Base-by-base conservation (phyloP, 371 early-diverging fungal genomes). In the Lichtheimia ramosa region DNA sequence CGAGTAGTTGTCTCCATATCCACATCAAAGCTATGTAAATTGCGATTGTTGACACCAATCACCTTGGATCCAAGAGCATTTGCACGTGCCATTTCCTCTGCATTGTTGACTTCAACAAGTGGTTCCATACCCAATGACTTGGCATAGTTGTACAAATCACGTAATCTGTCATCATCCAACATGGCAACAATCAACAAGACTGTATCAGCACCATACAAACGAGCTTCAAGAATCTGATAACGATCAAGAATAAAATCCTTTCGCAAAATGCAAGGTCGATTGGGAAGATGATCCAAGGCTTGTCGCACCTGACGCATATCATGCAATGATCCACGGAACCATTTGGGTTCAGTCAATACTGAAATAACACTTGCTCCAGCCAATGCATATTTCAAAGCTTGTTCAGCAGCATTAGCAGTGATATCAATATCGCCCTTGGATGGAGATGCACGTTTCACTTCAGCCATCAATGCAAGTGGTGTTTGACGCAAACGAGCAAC, bases 371-470 rank as follows among this genome's bases (percentile, higher is more conserved):
- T 82, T 0, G 97, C 97, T 24, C 96, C 96, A 1, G 91, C 94
- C 12, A 79, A 73, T 0, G 96, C 95, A 62, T 98, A 98, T 39
- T 71, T 71, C 16, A 93, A 66, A 0, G 94, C 96, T 64, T 93
- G 93, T 49, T 87, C 83, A 8, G 92, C 92, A 0, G 96, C 94
- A 66, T 94, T 91, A 7, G 89, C 94, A 13, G 68, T 67, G 21
- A 87, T 66, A 60, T 91, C 88, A 58, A 98, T 97, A 58, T 89
- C 82, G 20, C 97, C 97, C 70, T 96, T 97, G 76, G 94, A 94
- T 1, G 99, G 99, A 14, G 95, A 95, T 0, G 99, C 97, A 53
- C 99, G 89, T 80, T 98, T 98, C 73, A 98, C 88, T 76, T 98
- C 99, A 18, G 96, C 97, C 77, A 96, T 78, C 49, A 98, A 85